Conservation (phyloP, 2,329 filamentous ascomycete genomes). For the Cadophora gregata region DNA sequence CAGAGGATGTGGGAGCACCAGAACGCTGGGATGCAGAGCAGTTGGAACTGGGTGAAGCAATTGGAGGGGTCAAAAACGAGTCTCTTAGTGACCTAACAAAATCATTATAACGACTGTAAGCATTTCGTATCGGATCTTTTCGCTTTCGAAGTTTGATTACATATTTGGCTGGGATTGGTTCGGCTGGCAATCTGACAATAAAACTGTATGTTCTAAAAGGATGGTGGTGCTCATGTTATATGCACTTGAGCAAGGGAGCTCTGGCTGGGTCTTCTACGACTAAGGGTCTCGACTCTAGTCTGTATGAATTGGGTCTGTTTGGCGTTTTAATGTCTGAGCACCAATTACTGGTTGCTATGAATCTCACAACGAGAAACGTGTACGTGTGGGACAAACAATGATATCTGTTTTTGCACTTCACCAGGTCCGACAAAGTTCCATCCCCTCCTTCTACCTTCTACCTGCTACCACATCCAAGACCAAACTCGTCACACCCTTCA, state of each 20-base stretch:
- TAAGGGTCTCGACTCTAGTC: background rate
- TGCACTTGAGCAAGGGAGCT: background rate
- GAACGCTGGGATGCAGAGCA: conserved; percentile 19
- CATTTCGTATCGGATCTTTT: background rate
- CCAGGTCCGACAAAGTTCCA: background rate
- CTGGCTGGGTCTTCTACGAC: background rate
- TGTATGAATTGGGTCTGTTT: background rate
- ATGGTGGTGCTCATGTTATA: background rate
- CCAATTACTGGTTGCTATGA: background rate
- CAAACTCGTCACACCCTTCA: no score
- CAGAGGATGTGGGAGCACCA: conserved; percentile 33
- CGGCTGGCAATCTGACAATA: background rate
- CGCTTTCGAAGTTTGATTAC: background rate
- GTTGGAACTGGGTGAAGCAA: conserved; percentile 37
- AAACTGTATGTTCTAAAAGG: background rate
- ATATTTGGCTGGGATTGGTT: background rate
- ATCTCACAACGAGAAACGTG: background rate
- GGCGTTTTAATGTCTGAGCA: background rate
- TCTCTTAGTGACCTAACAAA: conserved; percentile 31
- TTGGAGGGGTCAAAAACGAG: conserved; percentile 27
- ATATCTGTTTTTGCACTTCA: background rate
- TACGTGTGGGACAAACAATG: background rate
- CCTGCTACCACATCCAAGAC: no score
- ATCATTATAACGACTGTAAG: background rate
- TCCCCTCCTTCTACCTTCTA: no score